Base-by-base conservation (phyloP, 768 basidiomycete species). In the Gymnopilus junonius region DNA sequence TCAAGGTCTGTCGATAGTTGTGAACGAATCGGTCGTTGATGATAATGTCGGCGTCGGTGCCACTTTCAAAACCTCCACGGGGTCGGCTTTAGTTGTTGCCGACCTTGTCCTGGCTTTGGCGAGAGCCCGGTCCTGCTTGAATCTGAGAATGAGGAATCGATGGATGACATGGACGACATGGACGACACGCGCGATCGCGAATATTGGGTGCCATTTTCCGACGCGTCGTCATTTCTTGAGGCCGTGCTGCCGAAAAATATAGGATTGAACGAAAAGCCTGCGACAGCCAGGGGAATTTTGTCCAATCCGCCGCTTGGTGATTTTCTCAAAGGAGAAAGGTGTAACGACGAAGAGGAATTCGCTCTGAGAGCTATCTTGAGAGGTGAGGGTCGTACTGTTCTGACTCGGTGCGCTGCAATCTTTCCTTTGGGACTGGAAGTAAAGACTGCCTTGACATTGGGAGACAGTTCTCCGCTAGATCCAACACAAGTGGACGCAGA, bases 221-320 rank as follows among this genome's bases (percentile, higher is more conserved):
- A 58, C 12, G 58, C 21, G 40, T 64, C 59, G 23, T 66, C 64
- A 40, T 46, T 27, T 31, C 58, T 61, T 40, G 63, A 59, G 14
- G 61, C 67, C 8, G 70, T 51, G 27, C 63, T 67, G 37, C 75
- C 75, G 55, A 74, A 79, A 65, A 77, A 79, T 11, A 76, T 61
- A 14, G 77, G 76, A 42, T 79, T 79, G 58, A 79, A 79, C 2
- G 77, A 79, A 60, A 79, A 79, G 0, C 77, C 76, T 35, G 66
- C 75, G 50, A 51, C 75, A 76, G 54, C 35, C 15, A 55, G 17
- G 6, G 71, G 66, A 4, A 68, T 68, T 11, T 70, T 61, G n/a
- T 75, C 73, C 46, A 74, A 57, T 58, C 64, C 72, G 34, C 67
- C 65, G 7, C 54, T 59, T 6, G 68, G 67, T 8, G 72, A 64